A percentile compares a stretch with the other conserved stretches of the same genome.
These are phyloP conservation scores for Zygosaccharomyces pseudorouxii DNA, from an alignment of 805 yeast species.

Conservation along the genomic window DNA sequence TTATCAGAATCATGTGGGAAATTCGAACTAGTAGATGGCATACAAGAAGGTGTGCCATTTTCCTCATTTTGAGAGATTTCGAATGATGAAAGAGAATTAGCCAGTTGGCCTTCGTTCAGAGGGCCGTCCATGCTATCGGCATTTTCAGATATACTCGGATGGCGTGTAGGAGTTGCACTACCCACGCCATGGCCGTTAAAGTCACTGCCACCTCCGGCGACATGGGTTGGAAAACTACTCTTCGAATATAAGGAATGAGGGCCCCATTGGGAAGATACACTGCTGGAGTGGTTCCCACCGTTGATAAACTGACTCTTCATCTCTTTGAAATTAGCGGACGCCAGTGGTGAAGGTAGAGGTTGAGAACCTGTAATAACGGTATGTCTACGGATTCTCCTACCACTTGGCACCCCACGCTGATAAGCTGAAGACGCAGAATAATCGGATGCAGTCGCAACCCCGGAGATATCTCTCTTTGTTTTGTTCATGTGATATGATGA, in stretches of 20 bases:
- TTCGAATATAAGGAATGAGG: constrained; percentile 14
- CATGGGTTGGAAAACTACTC: constrained; percentile 6
- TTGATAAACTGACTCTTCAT: constrained; percentile 31
- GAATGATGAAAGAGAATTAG: constrained; percentile 40
- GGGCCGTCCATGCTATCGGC: constrained; percentile 1
- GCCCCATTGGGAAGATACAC: constrained; percentile 12
- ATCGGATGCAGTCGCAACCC: background rate
- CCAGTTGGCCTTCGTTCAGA: constrained; percentile 24
- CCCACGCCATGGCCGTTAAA: background rate
- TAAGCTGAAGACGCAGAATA: constrained; percentile 5
- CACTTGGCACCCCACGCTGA: constrained; percentile 20
- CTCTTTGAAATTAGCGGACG: constrained; percentile 44
- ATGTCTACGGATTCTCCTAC: constrained; percentile 56
- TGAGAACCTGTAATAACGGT: constrained; percentile 86
- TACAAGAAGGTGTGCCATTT: background rate
- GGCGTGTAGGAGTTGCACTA: constrained; percentile 1
- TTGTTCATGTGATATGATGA: constrained; percentile 5
- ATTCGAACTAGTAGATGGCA: constrained; percentile 32
- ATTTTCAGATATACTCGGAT: background rate
- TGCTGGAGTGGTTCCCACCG: constrained; percentile 11
- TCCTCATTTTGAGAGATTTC: constrained; percentile 27
- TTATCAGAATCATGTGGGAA: constrained; percentile 27
- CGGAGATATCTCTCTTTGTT: background rate
- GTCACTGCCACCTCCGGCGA: background rate
- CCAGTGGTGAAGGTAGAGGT: constrained; percentile 84